These are phyloP conservation scores for Salisapilia sapeloensis DNA, from an alignment of 352 stramenopile species.

Conservation along the genomic window DNA sequence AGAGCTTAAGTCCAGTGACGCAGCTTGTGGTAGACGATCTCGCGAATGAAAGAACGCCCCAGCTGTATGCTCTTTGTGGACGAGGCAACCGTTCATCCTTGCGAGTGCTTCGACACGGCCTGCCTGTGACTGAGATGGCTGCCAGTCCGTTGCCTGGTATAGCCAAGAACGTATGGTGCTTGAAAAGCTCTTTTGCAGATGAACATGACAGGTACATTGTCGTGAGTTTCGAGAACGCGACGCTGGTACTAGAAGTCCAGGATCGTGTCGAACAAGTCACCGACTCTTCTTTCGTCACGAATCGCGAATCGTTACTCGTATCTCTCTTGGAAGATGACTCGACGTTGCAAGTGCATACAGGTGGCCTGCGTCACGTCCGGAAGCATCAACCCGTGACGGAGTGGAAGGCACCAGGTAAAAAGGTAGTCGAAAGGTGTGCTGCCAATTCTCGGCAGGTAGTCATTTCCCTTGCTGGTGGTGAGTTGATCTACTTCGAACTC, in stretches of 20 bases:
- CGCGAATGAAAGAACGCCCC: slow-evolving; percentile 88
- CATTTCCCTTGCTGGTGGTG: slow-evolving; percentile 90
- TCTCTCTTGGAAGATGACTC: slow-evolving; percentile 89
- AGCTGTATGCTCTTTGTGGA: slow-evolving; percentile 95
- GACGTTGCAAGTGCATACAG: slow-evolving; percentile 92
- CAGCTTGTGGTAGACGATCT: slow-evolving; percentile 92
- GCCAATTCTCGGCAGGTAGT: slow-evolving; percentile 94
- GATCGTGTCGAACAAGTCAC: slow-evolving; percentile 97
- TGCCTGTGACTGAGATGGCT: slow-evolving; percentile 93
- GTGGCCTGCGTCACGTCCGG: slow-evolving; percentile 92
- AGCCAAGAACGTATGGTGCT: slow-evolving; percentile 90
- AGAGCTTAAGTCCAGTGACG: slow-evolving; percentile 87
- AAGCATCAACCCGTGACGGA: slow-evolving; percentile 88
- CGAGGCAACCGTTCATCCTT: slow-evolving; percentile 87
- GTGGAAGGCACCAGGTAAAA: slow-evolving; percentile 95
- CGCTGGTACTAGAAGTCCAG: slow-evolving; percentile 93
- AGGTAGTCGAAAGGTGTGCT: slow-evolving; percentile 93
- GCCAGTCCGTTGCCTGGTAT: slow-evolving; percentile 90
- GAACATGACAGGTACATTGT: slow-evolving; percentile 92
- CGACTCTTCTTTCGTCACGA: slow-evolving; percentile 89
- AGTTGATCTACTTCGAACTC: slow-evolving; percentile 98
- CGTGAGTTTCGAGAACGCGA: slow-evolving; percentile 98
- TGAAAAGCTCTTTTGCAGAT: slow-evolving; percentile 78
- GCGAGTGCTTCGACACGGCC: slow-evolving; percentile 90
- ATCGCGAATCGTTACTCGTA: slow-evolving; percentile 91